Evolutionary conservation across 371 early-diverging fungal species (phyloP).

Genomic region (Capillidium heterosporum): DNA sequence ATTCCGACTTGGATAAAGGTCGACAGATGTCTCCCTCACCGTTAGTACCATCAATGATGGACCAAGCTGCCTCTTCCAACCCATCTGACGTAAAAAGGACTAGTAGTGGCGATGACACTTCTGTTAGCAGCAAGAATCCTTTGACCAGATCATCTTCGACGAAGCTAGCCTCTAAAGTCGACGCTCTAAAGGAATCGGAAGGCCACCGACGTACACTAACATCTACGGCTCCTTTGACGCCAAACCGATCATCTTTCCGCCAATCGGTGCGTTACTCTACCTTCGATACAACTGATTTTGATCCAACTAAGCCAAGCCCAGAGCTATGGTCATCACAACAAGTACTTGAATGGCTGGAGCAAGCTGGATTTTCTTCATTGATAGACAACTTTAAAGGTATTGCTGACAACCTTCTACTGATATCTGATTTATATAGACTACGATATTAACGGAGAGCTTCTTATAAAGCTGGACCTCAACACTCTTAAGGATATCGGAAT

Average conservation of each 20-base stretch:
- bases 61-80: too few species aligned
- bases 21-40: background rate
- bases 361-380: constrained; percentile 29
- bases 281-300: background rate
- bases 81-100: background rate
- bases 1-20: background rate
- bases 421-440: constrained; percentile 12
- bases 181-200: background rate
- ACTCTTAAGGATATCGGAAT: constrained; percentile 49
- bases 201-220: background rate
- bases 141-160: too few species aligned
- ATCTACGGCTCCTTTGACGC: background rate
- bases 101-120: background rate
- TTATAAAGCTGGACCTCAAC: constrained; percentile 34
- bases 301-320: constrained; percentile 12
- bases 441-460: constrained; percentile 49
- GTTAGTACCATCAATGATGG: background rate
- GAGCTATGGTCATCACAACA: constrained; percentile 31
- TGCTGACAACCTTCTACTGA: background rate
- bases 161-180: too few species aligned
- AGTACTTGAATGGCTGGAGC: constrained; percentile 35
- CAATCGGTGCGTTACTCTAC: background rate
- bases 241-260: constrained; percentile 1
- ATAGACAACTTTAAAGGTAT: constrained; percentile 25
- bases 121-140: background rate